These are phyloP conservation scores for Debaryomyces nepalensis DNA, from an alignment of 1,139 yeast genomes.

Conservation along the genomic window DNA sequence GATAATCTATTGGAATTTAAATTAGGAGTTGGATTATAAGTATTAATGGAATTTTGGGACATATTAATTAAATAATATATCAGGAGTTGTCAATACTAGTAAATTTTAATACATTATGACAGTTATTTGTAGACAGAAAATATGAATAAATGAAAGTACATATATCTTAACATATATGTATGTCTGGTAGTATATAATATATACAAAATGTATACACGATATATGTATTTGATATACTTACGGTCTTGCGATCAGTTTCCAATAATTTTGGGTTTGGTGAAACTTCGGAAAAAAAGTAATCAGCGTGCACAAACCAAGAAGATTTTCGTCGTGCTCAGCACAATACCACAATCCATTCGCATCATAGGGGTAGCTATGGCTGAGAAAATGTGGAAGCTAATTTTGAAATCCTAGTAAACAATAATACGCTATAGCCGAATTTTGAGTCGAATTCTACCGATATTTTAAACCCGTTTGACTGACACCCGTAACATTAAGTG, in stretches of 20 bases:
- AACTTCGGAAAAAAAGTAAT: background rate
- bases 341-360: background rate
- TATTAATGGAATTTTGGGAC: slow-evolving; percentile 7
- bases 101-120: slow-evolving; percentile 7
- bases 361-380: background rate
- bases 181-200: slow-evolving; percentile 2
- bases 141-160: background rate
- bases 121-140: slow-evolving; percentile 1
- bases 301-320: slow-evolving; percentile 2
- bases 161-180: slow-evolving; percentile 1
- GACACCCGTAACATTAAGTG: too few species aligned
- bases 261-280: slow-evolving; percentile 5
- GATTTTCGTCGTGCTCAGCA: slow-evolving; percentile 6
- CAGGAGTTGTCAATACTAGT: background rate
- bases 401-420: too few species aligned
- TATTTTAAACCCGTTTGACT: too few species aligned
- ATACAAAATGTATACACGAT: slow-evolving; percentile 8
- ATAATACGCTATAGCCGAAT: too few species aligned
- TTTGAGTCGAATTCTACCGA: too few species aligned
- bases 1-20: background rate
- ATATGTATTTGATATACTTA: slow-evolving; percentile 4
- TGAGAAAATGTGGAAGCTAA: too few species aligned
- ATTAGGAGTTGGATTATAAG: background rate
- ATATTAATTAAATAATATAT: slow-evolving; percentile 4
- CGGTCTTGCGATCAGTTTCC: slow-evolving; percentile 11